A percentile compares a stretch with the other conserved stretches of the same genome.
Conservation (phyloP, 768 basidiomycete species). For the Boletus eberwhitei region DNA sequence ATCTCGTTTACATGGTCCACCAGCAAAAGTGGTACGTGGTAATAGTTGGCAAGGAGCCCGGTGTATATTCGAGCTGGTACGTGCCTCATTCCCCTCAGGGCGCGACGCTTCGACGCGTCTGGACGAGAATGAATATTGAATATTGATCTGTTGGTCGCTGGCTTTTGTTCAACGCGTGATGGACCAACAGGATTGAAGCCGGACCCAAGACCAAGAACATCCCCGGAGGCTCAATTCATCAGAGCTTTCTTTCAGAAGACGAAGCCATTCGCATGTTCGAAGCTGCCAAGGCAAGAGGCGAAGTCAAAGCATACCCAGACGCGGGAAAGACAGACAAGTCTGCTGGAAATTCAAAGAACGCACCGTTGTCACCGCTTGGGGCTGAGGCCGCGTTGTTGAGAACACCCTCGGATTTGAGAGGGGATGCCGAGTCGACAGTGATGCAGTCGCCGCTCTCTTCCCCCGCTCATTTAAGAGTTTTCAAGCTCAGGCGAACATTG, state of each 20-base stretch:
- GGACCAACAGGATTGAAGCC: constrained; percentile 42
- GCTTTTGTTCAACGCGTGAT: not conserved
- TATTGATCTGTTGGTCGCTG: constrained; percentile 24
- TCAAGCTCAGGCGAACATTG: constrained; percentile 8
- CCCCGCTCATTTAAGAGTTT: not conserved
- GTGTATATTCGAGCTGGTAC: constrained; percentile 30
- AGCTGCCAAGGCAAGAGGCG: constrained; percentile 28
- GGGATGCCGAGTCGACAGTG: not conserved
- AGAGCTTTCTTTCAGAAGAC: constrained; percentile 42
- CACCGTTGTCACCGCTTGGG: constrained; percentile 15
- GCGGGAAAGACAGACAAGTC: not conserved
- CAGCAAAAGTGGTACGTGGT: constrained; percentile 30
- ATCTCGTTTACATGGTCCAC: constrained; percentile 10
- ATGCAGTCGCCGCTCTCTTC: constrained; percentile 1
- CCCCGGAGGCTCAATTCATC: constrained; percentile 38
- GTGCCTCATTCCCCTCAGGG: constrained; percentile 6
- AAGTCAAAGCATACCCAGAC: constrained; percentile 21
- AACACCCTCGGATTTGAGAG: constrained; percentile 6
- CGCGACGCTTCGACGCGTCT: constrained; percentile 9
- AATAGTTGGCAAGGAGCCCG: constrained; percentile 24
- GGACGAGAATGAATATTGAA: constrained; percentile 25
- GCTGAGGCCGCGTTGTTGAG: constrained; percentile 15
- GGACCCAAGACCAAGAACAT: constrained; percentile 42
- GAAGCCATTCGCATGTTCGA: constrained; percentile 38
- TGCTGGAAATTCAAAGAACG: constrained; percentile 1